These are phyloP conservation scores for Meira nashicola DNA, from an alignment of 1,284 basidiomycete genomes.

Conservation along the genomic window DNA sequence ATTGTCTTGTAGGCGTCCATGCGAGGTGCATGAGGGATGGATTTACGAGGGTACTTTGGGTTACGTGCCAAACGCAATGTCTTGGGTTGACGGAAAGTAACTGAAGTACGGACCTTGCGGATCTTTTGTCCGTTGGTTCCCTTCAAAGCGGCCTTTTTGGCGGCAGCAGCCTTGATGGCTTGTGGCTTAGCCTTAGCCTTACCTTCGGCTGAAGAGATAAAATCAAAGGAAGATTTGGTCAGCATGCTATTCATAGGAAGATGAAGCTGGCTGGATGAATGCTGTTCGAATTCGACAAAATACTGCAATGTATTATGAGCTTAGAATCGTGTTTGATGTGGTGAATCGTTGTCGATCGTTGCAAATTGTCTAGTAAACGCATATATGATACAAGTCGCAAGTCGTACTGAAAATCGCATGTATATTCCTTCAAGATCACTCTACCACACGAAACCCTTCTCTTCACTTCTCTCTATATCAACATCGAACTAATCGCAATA, in stretches of 20 bases:
- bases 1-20: constrained; percentile 97
- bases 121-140: constrained; percentile 71
- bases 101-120: constrained; percentile 79
- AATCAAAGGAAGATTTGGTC: not conserved
- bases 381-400: no score
- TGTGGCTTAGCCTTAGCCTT: constrained; percentile 30
- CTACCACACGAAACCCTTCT: no score
- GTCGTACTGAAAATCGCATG: no score
- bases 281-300: no score
- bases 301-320: no score
- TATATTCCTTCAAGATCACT: no score
- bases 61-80: constrained; percentile 77
- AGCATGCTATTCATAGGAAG: not conserved
- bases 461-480: no score
- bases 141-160: constrained; percentile 93
- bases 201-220: constrained; percentile 14
- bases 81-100: constrained; percentile 94
- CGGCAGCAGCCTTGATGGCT: constrained; percentile 73
- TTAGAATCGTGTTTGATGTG: not conserved
- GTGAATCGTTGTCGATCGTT: no score
- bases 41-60: constrained; percentile 92
- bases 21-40: constrained; percentile 84
- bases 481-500: no score
- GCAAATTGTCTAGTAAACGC: no score
- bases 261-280: no score